These are phyloP conservation scores for Oryza officinalis DNA, from an alignment of 176 grass and related monocot species.

Conservation along the genomic window DNA sequence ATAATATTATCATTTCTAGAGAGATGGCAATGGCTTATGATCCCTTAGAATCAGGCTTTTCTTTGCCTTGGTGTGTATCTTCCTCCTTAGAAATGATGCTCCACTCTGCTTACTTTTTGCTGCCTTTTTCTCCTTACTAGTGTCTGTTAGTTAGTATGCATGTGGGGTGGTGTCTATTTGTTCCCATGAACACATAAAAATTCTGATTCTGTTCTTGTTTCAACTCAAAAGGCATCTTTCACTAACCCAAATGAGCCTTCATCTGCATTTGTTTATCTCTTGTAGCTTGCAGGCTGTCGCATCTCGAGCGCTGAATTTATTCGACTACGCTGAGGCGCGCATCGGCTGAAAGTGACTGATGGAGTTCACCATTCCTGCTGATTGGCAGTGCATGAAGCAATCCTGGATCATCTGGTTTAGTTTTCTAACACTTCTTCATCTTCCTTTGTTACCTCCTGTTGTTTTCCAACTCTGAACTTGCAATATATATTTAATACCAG, in stretches of 20 bases:
- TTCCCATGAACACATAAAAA: conserved; percentile 31
- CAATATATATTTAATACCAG: conserved; percentile 10
- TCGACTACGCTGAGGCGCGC: conserved; percentile 6
- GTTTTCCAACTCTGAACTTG: conserved; percentile 35
- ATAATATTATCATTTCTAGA: conserved; percentile 40
- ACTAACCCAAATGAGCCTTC: conserved; percentile 35
- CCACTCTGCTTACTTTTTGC: conserved; percentile 36
- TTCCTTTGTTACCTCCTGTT: conserved; percentile 25
- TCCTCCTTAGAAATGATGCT: conserved; percentile 67
- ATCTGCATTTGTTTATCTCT: conserved; percentile 40
- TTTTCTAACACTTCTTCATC: conserved; percentile 32
- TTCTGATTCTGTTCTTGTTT: conserved; percentile 36
- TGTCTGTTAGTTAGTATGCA: conserved; percentile 47
- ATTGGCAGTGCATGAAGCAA: conserved; percentile 32
- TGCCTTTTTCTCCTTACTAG: conserved; percentile 32
- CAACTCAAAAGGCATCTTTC: conserved; percentile 36
- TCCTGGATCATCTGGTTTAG: conserved; percentile 32
- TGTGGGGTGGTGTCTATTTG: conserved; percentile 47
- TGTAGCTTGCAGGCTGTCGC: conserved; percentile 37
- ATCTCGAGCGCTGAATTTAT: conserved; percentile 16
- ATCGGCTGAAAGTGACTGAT: conserved; percentile 30
- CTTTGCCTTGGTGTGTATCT: conserved; percentile 41
- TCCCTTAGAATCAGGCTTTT: conserved; percentile 81
- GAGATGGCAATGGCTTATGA: conserved; percentile 43
- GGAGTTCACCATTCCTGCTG: conserved; percentile 20